Conservation (phyloP, 2,329 filamentous ascomycete genomes). For the Cytospora leucostoma region DNA sequence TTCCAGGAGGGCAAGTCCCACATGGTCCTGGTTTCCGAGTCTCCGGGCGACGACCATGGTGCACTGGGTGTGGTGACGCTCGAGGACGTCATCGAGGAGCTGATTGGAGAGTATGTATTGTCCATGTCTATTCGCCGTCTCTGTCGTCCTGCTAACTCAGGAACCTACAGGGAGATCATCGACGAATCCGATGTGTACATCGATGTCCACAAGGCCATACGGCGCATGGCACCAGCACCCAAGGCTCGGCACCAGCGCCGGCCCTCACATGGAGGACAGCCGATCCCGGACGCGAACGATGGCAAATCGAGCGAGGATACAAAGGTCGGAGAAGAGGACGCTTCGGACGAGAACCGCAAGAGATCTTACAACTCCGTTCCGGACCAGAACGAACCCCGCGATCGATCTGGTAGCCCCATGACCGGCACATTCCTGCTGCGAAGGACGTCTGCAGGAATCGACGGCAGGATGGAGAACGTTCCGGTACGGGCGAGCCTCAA, state of each 20-base stretch:
- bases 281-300: constrained; percentile 29
- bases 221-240: constrained; percentile 82
- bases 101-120: constrained; percentile 86
- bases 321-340: constrained; percentile 35
- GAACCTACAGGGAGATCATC: constrained; percentile 77
- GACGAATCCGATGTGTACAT: constrained; percentile 98
- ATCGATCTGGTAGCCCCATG: constrained; percentile 49
- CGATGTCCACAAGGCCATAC: constrained; percentile 96
- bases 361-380: constrained; percentile 40
- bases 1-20: constrained; percentile 99
- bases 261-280: constrained; percentile 34
- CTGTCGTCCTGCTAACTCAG: constrained; percentile 30
- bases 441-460: constrained; percentile 55
- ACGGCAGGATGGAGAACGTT: constrained; percentile 53
- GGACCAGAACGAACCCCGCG: constrained; percentile 42
- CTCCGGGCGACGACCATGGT: constrained; percentile 85
- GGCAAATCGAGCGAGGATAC: constrained; percentile 30
- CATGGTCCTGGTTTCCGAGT: constrained; percentile 94
- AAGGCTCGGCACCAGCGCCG: constrained; percentile 60
- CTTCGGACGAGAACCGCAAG: constrained; percentile 33
- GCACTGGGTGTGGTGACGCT: constrained; percentile 92
- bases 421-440: constrained; percentile 61
- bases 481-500: constrained; percentile 62
- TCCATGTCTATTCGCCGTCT: neutral
- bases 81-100: constrained; percentile 96